Conservation (phyloP, 2,329 filamentous ascomycete genomes). For the Gnomoniopsis sp. region DNA sequence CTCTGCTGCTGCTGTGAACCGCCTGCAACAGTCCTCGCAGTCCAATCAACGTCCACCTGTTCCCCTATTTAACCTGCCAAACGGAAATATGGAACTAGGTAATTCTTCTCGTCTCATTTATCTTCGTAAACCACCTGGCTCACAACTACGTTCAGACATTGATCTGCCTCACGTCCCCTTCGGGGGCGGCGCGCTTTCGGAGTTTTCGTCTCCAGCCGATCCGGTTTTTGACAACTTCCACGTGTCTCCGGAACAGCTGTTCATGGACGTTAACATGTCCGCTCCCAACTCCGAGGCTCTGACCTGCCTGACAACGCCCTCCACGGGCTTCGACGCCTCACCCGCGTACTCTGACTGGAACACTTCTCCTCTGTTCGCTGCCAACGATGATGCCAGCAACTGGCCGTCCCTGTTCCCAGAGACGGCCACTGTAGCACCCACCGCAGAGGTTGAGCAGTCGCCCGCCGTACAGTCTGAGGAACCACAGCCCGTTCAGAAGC, state of each 20-base stretch:
- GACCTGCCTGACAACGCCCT: constrained; percentile 82
- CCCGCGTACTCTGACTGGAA: constrained; percentile 26
- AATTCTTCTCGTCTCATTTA: constrained; percentile 25
- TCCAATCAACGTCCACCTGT: constrained; percentile 58
- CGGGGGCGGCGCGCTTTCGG: constrained; percentile 43
- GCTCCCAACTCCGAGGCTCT: constrained; percentile 78
- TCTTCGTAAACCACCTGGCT: constrained; percentile 23
- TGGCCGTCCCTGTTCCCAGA: constrained; percentile 76
- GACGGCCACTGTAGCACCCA: constrained; percentile 18
- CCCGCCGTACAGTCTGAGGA: constrained; percentile 45
- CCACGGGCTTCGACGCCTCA: constrained; percentile 25
- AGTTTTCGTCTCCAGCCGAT: constrained; percentile 52
- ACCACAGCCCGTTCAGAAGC: constrained; percentile 41
- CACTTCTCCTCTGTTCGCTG: constrained; percentile 68
- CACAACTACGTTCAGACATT: constrained; percentile 46
- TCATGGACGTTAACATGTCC: constrained; percentile 62
- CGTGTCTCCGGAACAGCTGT: constrained; percentile 80
- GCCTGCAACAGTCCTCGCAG: constrained; percentile 42
- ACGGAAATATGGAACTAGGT: constrained; percentile 59
- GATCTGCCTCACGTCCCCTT: constrained; percentile 33
- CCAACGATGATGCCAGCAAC: constrained; percentile 52
- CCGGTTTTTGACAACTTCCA: constrained; percentile 55
- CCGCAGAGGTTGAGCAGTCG: constrained; percentile 34
- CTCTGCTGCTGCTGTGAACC: constrained; percentile 56
- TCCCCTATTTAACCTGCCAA: constrained; percentile 65